phyloP scores from a whole-genome alignment of 805 yeast genomes.

The Candida ponderosae region DNA sequence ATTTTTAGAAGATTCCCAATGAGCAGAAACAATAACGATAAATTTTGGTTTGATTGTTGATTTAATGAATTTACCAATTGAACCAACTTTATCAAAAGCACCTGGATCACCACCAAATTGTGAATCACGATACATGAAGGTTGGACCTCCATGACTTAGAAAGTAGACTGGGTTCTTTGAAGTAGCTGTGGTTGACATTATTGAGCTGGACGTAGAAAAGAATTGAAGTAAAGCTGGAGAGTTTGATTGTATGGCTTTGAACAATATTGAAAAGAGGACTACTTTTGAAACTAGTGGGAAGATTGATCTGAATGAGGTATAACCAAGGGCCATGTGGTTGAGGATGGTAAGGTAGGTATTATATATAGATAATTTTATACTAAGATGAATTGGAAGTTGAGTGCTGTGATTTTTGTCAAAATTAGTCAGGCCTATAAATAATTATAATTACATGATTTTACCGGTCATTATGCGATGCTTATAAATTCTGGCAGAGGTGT shows the following conservation, averaged over 20 bases:
- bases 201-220: not conserved
- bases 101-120: constrained; percentile 45
- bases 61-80: constrained; percentile 45
- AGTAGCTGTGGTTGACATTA: not conserved
- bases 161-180: constrained; percentile 49
- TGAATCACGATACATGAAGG: constrained; percentile 53
- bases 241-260: not conserved
- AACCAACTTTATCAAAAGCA: constrained; percentile 45
- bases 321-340: too few relatives aligned
- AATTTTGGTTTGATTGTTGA: constrained; percentile 52
- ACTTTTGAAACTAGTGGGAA: too few relatives aligned
- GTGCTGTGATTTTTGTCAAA: too few relatives aligned
- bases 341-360: too few relatives aligned
- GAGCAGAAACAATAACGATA: constrained; percentile 64
- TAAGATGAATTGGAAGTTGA: too few relatives aligned
- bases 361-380: too few relatives aligned
- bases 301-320: too few relatives aligned
- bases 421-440: too few relatives aligned
- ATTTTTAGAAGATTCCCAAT: constrained; percentile 51
- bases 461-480: too few relatives aligned
- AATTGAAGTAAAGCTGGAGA: too few relatives aligned
- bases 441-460: too few relatives aligned
- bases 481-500: too few relatives aligned
- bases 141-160: constrained; percentile 81
- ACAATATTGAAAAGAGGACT: not conserved